These are phyloP conservation scores for Lenwebbia sp. DNA, from an alignment of 345 rosid genomes.

Conservation along the genomic window DNA sequence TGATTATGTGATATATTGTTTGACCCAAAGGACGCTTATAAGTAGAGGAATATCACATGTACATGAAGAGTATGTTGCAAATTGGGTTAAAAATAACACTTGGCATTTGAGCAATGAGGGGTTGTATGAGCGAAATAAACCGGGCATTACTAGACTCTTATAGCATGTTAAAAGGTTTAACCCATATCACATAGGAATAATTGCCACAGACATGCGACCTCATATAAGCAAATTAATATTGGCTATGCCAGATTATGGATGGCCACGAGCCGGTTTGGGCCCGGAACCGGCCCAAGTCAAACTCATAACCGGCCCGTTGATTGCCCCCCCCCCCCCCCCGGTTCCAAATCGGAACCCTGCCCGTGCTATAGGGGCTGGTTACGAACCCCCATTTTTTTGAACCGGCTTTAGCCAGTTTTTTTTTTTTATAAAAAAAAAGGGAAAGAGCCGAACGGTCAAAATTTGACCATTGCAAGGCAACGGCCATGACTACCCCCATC, in stretches of 20 bases:
- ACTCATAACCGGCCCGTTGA: too few species aligned
- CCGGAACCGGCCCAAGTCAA: too few species aligned
- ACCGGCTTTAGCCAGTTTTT: too few species aligned
- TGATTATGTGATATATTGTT: accelerated
- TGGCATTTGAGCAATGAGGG: not conserved
- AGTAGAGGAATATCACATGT: not conserved
- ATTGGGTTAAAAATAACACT: accelerated
- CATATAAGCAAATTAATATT: not conserved
- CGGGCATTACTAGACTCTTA: accelerated
- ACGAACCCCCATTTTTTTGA: too few species aligned
- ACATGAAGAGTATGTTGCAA: not conserved
- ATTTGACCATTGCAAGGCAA: too few species aligned
- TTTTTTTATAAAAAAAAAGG: too few species aligned
- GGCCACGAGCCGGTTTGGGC: too few species aligned
- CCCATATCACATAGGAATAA: not conserved
- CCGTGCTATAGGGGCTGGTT: too few species aligned
- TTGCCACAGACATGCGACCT: not conserved
- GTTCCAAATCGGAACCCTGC: too few species aligned
- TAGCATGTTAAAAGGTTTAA: accelerated
- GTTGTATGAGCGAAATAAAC: not conserved
- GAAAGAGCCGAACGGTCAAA: too few species aligned
- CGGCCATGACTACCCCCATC: too few species aligned
- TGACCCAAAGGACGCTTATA: not conserved
- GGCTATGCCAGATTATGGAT: accelerated
- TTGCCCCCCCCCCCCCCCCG: too few species aligned